phyloP scores from a whole-genome alignment of 1,284 basidiomycete genomes.

The Malassezia globosa region DNA sequence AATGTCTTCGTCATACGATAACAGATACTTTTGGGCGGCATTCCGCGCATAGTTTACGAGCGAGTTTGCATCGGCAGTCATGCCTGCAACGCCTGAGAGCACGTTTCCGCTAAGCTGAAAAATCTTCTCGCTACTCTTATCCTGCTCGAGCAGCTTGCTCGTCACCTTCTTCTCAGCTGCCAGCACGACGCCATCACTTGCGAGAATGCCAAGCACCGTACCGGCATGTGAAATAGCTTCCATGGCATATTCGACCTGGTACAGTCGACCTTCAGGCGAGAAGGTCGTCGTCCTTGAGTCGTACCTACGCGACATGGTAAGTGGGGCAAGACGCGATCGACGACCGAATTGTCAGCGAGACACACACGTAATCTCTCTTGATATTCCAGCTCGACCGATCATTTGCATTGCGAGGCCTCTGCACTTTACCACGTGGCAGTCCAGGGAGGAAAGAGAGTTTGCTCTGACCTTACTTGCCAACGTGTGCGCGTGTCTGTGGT shows the following conservation, averaged over 20 bases:
- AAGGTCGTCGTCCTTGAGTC: slow-evolving; percentile 44
- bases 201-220: slow-evolving; percentile 84
- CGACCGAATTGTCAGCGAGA: neutral
- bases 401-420: neutral
- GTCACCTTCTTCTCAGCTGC: slow-evolving; percentile 99
- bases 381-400: neutral
- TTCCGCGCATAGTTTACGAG: slow-evolving; percentile 87
- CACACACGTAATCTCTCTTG: no score
- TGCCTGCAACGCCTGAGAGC: slow-evolving; percentile 83
- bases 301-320: slow-evolving; percentile 43
- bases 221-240: slow-evolving; percentile 95
- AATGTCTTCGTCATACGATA: slow-evolving; percentile 90
- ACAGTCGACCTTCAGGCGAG: slow-evolving; percentile 48
- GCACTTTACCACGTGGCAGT: slow-evolving; percentile 5
- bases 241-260: slow-evolving; percentile 92
- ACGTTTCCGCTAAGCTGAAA: slow-evolving; percentile 86
- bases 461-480: neutral
- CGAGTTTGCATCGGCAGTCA: slow-evolving; percentile 94
- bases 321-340: neutral
- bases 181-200: slow-evolving; percentile 79
- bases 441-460: neutral
- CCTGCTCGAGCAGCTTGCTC: slow-evolving; percentile 89
- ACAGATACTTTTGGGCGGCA: slow-evolving; percentile 73
- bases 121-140: slow-evolving; percentile 86
- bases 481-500: no score